Evolutionary conservation across 2,329 filamentous ascomycete species (phyloP).

Genomic region (Talaromyces islandicus): DNA sequence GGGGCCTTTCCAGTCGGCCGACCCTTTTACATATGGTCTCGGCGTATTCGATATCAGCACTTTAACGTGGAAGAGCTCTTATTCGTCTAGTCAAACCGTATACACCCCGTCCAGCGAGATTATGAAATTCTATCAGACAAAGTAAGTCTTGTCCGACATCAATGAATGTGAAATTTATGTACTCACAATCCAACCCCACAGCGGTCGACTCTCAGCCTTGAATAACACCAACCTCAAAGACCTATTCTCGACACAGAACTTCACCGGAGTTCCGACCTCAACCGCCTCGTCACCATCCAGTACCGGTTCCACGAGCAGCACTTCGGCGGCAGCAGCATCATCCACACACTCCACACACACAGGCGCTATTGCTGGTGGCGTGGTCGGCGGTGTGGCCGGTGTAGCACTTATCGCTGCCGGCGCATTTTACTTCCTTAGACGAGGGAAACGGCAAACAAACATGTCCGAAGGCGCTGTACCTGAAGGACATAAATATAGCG

Average conservation of each 20-base stretch:
- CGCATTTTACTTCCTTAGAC: neutral
- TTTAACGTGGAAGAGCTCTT: neutral
- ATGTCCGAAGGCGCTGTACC: neutral
- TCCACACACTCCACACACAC: slow-evolving; percentile 24
- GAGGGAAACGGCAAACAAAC: neutral
- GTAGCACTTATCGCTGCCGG: slow-evolving; percentile 12
- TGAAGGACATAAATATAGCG: neutral
- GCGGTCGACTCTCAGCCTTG: neutral
- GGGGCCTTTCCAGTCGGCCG: neutral
- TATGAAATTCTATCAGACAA: neutral
- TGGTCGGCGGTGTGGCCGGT: slow-evolving; percentile 37
- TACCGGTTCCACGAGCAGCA: neutral
- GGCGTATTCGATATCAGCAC: slow-evolving; percentile 1
- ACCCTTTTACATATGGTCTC: neutral
- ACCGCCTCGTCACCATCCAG: neutral
- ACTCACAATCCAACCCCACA: neutral
- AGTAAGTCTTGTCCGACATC: neutral
- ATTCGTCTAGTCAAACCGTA: neutral
- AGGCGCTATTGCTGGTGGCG: slow-evolving; percentile 27
- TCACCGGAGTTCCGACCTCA: neutral
- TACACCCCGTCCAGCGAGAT: neutral
- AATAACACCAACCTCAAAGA: neutral
- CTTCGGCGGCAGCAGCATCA: neutral
- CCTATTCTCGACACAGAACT: neutral
- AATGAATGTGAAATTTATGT: neutral